Conservation (phyloP, 441 rosid genomes). For the Mallotus repandus region DNA sequence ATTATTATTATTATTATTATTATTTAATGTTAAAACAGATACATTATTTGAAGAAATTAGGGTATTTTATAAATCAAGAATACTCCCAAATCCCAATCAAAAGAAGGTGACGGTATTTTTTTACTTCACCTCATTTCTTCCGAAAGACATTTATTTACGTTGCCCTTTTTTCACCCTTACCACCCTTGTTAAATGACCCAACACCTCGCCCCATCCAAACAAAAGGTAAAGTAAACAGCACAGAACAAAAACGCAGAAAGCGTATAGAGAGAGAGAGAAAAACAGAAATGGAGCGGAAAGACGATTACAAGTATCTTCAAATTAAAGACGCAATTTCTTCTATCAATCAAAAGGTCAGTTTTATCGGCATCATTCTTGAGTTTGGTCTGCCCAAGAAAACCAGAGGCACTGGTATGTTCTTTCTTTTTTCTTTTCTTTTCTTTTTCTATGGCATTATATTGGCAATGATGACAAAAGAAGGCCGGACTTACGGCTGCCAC, state of each 20-base stretch:
- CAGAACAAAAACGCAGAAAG: not conserved
- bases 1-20: no score
- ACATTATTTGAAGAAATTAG: no score
- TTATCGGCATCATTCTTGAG: slow-evolving; percentile 48
- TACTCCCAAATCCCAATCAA: no score
- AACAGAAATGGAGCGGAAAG: slow-evolving; percentile 26
- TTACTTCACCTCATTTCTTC: no score
- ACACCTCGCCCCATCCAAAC: no score
- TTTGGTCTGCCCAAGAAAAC: slow-evolving; percentile 36
- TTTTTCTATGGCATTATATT: not conserved
- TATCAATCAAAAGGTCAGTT: slow-evolving; percentile 46
- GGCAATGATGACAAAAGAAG: slow-evolving; percentile 59
- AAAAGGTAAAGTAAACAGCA: no score
- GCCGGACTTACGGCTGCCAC: slow-evolving; percentile 69
- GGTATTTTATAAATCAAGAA: no score
- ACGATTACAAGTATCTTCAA: slow-evolving; percentile 44
- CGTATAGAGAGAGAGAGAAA: not conserved
- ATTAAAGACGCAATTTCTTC: slow-evolving; percentile 44
- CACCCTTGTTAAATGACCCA: no score
- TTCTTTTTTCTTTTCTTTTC: not conserved
- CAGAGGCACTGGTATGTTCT: slow-evolving; percentile 43
- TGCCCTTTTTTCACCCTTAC: no score
- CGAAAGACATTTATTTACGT: no score
- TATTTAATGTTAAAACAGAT: no score
- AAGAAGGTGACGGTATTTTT: no score